These are phyloP conservation scores for Rhodomyrtus tomentosa DNA, from an alignment of 345 rosid species.

Conservation along the genomic window DNA sequence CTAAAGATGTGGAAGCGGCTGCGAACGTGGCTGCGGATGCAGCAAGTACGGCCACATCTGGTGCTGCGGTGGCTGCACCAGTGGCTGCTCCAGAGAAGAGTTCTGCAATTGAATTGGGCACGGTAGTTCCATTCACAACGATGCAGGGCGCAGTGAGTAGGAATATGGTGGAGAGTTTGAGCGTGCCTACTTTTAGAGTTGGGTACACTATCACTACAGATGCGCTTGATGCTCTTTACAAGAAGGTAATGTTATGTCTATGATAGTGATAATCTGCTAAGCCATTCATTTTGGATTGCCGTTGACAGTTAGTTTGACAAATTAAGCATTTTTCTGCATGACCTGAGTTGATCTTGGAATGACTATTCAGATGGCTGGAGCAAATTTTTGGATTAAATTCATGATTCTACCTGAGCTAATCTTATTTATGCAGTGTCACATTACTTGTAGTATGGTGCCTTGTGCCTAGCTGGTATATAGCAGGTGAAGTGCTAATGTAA, in stretches of 20 bases:
- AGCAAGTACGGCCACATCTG: not conserved
- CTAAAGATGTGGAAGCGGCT: constrained; percentile 83
- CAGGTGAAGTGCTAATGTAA: not conserved
- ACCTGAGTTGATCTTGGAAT: not conserved
- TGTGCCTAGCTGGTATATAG: not conserved
- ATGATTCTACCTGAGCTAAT: not conserved
- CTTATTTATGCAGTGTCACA: not conserved
- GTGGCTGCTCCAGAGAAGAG: not conserved
- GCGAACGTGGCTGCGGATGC: constrained; percentile 9
- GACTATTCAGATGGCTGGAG: not conserved
- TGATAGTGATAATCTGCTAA: not conserved
- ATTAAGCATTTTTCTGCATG: not conserved
- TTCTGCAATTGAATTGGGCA: constrained; percentile 30
- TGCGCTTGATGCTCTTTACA: constrained; percentile 84
- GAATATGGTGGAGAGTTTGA: constrained; percentile 80
- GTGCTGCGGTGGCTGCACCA: constrained; percentile 3
- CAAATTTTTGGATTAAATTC: not conserved
- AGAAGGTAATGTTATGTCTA: constrained; percentile 38
- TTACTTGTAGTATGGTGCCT: not conserved
- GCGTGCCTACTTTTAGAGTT: constrained; percentile 83
- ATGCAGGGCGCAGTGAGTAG: constrained; percentile 82
- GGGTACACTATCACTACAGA: constrained; percentile 73
- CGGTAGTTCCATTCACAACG: constrained; percentile 76
- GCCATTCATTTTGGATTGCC: not conserved
- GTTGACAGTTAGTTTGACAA: not conserved